phyloP scores from a whole-genome alignment of 2,329 filamentous ascomycete species.

The Hortaea werneckii region DNA sequence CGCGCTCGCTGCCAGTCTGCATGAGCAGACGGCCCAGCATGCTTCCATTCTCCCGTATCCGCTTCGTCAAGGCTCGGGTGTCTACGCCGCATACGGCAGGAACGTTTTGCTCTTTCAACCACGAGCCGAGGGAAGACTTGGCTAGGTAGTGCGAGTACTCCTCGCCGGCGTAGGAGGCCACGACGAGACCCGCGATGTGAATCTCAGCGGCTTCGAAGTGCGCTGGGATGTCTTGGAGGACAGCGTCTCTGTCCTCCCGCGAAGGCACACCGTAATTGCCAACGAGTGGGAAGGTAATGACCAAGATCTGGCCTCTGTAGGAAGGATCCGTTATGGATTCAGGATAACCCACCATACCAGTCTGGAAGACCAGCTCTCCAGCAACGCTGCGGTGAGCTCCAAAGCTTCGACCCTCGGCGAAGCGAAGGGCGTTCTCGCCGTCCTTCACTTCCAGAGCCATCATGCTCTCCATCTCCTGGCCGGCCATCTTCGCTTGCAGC shows the following conservation, averaged over 20 bases:
- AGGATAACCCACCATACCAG: conserved; percentile 97
- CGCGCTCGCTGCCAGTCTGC: conserved; percentile 44
- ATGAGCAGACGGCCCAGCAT: conserved; percentile 88
- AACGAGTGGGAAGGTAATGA: conserved; percentile 89
- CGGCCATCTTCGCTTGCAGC: conserved; percentile 15
- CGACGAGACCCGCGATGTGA: conserved; percentile 84
- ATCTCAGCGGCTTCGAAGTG: conserved; percentile 91
- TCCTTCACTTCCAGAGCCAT: conserved; percentile 89
- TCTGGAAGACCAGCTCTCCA: conserved; percentile 98
- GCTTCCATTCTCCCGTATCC: conserved; percentile 85
- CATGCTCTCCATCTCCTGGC: conserved; percentile 17
- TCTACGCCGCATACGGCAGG: conserved; percentile 94
- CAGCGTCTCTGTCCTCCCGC: conserved; percentile 70
- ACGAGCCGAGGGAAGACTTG: conserved; percentile 77
- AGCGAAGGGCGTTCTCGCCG: conserved; percentile 48
- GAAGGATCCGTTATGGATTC: conserved; percentile 85
- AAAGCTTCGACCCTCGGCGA: conserved; percentile 93
- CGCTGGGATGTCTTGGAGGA: conserved; percentile 76
- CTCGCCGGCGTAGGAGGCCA: conserved; percentile 86
- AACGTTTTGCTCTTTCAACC: conserved; percentile 91
- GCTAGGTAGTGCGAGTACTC: conserved; percentile 93
- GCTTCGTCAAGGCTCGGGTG: conserved; percentile 86
- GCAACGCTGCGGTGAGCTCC: conserved; percentile 89
- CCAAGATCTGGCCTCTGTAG: conserved; percentile 85
- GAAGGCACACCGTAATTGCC: conserved; percentile 97